These are phyloP conservation scores for Sicyos edulis DNA, from an alignment of 306 rosid genomes.

Conservation along the genomic window DNA sequence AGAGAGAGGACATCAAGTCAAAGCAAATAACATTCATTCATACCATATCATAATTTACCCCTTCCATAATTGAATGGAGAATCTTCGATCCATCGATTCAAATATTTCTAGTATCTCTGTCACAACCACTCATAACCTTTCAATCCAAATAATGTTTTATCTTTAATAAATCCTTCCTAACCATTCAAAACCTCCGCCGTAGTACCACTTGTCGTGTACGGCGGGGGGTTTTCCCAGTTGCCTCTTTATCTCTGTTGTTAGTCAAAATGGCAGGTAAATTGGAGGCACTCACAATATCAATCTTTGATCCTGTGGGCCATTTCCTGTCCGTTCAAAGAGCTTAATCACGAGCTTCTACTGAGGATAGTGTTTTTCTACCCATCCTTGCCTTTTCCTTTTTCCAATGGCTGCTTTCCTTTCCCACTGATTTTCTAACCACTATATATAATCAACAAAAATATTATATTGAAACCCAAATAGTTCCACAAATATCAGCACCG, in stretches of 20 bases:
- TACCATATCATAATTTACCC: neutral
- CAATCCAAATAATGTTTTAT: too few relatives aligned
- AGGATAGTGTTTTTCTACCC: too few relatives aligned
- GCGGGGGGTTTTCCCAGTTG: constrained; percentile 7
- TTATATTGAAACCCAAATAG: neutral
- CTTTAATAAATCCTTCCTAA: too few relatives aligned
- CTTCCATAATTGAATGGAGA: neutral
- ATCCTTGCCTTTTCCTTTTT: neutral
- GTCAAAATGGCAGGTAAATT: neutral
- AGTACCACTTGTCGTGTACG: constrained; percentile 11
- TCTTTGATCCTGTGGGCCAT: constrained; percentile 9
- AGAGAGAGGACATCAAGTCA: neutral
- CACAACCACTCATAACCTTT: too few relatives aligned
- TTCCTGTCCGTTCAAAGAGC: neutral
- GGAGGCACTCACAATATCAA: neutral
- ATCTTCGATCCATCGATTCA: too few relatives aligned
- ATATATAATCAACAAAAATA: neutral
- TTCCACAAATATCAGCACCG: neutral
- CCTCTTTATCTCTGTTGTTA: neutral
- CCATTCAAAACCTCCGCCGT: too few relatives aligned
- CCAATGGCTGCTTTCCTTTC: constrained; percentile 4
- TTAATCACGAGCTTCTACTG: constrained; percentile 6
- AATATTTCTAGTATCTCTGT: too few relatives aligned
- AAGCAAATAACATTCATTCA: neutral
- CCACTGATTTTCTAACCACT: neutral